Percentiles rank a stretch among this genome's conserved stretches.
Conservation (phyloP, 2,329 filamentous ascomycete species). For the Scedosporium boydii region DNA sequence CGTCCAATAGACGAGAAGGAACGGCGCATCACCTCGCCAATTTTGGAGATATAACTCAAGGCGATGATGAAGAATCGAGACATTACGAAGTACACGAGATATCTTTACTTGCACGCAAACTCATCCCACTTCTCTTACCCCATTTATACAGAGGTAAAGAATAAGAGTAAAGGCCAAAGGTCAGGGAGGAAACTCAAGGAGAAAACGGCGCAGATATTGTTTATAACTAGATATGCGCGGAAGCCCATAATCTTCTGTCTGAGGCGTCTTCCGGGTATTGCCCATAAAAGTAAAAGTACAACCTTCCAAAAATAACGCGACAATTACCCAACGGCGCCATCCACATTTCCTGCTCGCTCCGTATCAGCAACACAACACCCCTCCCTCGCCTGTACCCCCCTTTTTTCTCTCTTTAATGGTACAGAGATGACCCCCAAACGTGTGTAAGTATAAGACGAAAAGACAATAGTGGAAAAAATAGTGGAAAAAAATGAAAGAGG, state of each 20-base stretch:
- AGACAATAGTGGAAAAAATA: neutral
- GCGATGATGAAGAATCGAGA: too few species aligned
- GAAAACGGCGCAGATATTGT: neutral
- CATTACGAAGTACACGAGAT: too few species aligned
- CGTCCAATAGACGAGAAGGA: too few species aligned
- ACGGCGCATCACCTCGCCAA: too few species aligned
- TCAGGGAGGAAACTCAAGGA: too few species aligned
- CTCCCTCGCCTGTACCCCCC: neutral
- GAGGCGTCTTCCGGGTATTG: neutral
- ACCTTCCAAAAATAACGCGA: neutral
- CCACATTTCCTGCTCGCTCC: neutral
- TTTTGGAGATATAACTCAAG: too few species aligned
- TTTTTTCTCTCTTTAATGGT: neutral
- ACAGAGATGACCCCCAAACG: conserved; percentile 1
- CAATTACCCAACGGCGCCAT: neutral
- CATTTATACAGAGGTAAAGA: too few species aligned
- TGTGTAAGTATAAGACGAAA: too few species aligned
- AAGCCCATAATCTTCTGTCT: neutral
- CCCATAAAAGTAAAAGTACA: neutral
- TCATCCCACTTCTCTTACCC: too few species aligned
- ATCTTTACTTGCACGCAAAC: too few species aligned
- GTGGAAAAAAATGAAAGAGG: neutral
- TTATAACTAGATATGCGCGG: neutral
- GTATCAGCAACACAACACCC: neutral
- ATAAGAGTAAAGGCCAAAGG: too few species aligned